phyloP scores from a whole-genome alignment of 164 flowering plant genomes.

The Vitis amurensis region DNA sequence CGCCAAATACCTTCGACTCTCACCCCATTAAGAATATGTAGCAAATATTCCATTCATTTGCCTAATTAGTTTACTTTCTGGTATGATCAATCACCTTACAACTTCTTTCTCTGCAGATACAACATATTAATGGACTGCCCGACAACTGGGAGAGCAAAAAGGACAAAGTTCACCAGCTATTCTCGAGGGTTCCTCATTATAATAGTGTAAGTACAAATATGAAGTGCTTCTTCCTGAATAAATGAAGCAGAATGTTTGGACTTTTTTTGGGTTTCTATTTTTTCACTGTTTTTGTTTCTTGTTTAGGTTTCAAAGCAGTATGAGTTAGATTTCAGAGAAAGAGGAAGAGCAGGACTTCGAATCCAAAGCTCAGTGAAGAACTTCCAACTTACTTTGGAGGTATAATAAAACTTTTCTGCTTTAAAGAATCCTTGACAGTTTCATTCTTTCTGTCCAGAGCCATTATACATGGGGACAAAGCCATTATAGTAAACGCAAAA shows the following conservation, averaged over 20 bases:
- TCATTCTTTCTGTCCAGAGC: neutral
- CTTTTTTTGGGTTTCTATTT: neutral
- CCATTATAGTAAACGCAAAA: neutral
- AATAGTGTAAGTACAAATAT: conserved; percentile 46
- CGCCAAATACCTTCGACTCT: neutral
- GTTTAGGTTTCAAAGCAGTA: conserved; percentile 57
- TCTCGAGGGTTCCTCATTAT: conserved; percentile 74
- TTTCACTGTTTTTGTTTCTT: conserved; percentile 1
- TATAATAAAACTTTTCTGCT: conserved; percentile 13
- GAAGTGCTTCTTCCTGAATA: neutral
- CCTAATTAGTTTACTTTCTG: neutral
- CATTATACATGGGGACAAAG: neutral
- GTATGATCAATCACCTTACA: neutral
- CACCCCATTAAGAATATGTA: neutral
- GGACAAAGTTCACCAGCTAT: conserved; percentile 66
- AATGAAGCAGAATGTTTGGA: neutral
- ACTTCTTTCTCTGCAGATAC: conserved; percentile 35
- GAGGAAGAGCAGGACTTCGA: conserved; percentile 62
- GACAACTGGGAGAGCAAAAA: conserved; percentile 56
- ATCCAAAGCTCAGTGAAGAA: conserved; percentile 83
- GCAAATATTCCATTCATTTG: neutral
- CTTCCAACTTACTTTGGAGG: conserved; percentile 85
- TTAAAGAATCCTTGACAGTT: neutral
- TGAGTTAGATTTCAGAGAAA: conserved; percentile 89
- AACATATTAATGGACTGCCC: conserved; percentile 65